These are phyloP conservation scores for Candida boleticola DNA, from an alignment of 805 yeast species.

Conservation along the genomic window DNA sequence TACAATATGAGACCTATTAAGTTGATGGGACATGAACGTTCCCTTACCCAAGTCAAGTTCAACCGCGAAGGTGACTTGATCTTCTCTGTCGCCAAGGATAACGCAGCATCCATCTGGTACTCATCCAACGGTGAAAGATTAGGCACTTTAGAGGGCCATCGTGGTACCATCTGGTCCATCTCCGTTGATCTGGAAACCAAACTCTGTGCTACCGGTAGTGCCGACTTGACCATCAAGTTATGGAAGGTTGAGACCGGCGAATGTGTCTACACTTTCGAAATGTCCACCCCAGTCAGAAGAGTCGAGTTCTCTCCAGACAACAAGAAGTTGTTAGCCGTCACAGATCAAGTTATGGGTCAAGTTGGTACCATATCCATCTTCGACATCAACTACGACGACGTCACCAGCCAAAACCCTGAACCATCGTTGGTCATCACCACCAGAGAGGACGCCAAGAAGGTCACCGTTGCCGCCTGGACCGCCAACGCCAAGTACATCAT, in stretches of 20 bases:
- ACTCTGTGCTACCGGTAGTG: constrained; percentile 82
- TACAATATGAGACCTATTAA: constrained; percentile 47
- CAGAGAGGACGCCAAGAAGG: constrained; percentile 56
- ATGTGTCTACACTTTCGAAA: constrained; percentile 66
- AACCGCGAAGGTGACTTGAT: constrained; percentile 94
- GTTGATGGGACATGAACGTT: constrained; percentile 95
- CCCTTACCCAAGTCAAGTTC: constrained; percentile 92
- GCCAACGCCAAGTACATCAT: constrained; percentile 70
- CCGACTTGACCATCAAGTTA: constrained; percentile 80
- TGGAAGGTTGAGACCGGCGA: constrained; percentile 85
- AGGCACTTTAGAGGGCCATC: constrained; percentile 82
- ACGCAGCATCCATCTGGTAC: constrained; percentile 87
- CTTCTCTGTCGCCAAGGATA: constrained; percentile 90
- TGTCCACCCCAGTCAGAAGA: constrained; percentile 85
- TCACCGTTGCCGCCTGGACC: constrained; percentile 85
- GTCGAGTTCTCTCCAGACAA: constrained; percentile 83
- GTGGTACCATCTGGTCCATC: constrained; percentile 93
- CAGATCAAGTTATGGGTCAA: constrained; percentile 91
- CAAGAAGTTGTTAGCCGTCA: constrained; percentile 64
- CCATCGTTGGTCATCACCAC: constrained; percentile 63
- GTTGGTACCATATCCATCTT: constrained; percentile 73
- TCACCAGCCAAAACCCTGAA: constrained; percentile 45
- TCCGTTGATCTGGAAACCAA: constrained; percentile 75
- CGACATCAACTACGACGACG: constrained; percentile 51
- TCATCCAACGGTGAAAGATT: constrained; percentile 94